Conservation (phyloP, 352 stramenopile species). For the Phytophthora constricta region DNA sequence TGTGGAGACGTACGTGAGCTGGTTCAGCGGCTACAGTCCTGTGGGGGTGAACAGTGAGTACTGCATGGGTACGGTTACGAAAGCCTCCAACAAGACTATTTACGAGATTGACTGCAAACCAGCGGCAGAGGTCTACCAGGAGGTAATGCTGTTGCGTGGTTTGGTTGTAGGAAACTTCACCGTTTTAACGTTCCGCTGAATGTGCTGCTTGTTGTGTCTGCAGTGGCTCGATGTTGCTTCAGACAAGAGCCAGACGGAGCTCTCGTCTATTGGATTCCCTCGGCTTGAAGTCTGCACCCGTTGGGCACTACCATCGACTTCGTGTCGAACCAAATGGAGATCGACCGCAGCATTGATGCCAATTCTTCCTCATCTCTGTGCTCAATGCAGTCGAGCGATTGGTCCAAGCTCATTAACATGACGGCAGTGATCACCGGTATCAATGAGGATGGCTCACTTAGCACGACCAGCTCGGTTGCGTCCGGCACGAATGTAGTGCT, state of each 20-base stretch:
- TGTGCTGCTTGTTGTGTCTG: neutral
- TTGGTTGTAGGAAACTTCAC: neutral
- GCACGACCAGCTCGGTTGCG: slow-evolving; percentile 78
- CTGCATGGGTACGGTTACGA: slow-evolving; percentile 89
- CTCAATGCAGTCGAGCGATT: slow-evolving; percentile 84
- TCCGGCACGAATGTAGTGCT: slow-evolving; percentile 83
- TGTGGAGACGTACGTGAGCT: slow-evolving; percentile 87
- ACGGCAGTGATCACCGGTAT: slow-evolving; percentile 87
- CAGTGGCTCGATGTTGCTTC: slow-evolving; percentile 84
- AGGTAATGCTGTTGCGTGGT: slow-evolving; percentile 40
- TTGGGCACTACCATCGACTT: slow-evolving; percentile 86
- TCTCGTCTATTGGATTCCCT: slow-evolving; percentile 81
- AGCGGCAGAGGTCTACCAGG: slow-evolving; percentile 82
- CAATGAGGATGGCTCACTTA: slow-evolving; percentile 84
- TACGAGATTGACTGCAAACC: slow-evolving; percentile 88
- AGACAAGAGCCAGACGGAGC: slow-evolving; percentile 73
- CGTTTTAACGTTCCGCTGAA: neutral
- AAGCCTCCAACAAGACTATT: slow-evolving; percentile 85
- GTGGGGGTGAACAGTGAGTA: slow-evolving; percentile 77
- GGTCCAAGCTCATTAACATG: slow-evolving; percentile 86
- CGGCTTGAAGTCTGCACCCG: slow-evolving; percentile 82
- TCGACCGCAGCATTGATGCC: slow-evolving; percentile 56
- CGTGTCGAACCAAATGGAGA: slow-evolving; percentile 73
- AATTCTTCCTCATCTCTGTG: slow-evolving; percentile 69
- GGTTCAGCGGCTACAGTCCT: slow-evolving; percentile 89